phyloP scores from a whole-genome alignment of 2,329 filamentous ascomycete species.

The Myrmaecium sp. region DNA sequence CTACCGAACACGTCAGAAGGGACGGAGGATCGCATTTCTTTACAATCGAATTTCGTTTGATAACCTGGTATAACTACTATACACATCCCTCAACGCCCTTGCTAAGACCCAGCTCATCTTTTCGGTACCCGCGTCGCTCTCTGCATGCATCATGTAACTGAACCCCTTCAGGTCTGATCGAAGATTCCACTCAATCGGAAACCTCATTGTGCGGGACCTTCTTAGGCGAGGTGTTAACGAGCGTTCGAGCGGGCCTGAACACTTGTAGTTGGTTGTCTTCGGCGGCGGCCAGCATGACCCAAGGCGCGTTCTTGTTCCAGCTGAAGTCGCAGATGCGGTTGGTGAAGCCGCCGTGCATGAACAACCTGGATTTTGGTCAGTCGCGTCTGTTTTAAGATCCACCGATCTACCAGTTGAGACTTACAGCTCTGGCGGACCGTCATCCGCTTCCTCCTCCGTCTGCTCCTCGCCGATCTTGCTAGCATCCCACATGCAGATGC shows the following conservation, averaged over 20 bases:
- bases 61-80: too few species aligned
- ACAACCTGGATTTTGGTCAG: conserved; percentile 40
- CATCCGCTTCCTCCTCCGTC: conserved; percentile 82
- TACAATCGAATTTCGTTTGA: too few species aligned
- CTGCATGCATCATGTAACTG: conserved; percentile 22
- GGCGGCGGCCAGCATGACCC: conserved; percentile 87
- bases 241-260: conserved; percentile 31
- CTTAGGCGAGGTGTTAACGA: conserved; percentile 19
- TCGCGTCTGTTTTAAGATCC: too few species aligned
- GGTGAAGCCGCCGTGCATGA: conserved; percentile 98
- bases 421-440: conserved; percentile 86
- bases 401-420: too few species aligned
- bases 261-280: conserved; percentile 96
- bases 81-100: too few species aligned
- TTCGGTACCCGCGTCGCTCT: too few species aligned
- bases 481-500: conserved; percentile 93
- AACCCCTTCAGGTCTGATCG: conserved; percentile 24
- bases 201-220: conserved; percentile 21
- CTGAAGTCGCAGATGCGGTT: conserved; percentile 93
- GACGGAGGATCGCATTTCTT: too few species aligned
- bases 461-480: conserved; percentile 87
- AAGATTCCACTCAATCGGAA: conserved; percentile 17
- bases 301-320: conserved; percentile 94
- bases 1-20: too few species aligned
- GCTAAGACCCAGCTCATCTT: too few species aligned